A percentile compares a stretch with the other conserved stretches of the same genome.
These are phyloP conservation scores for Hanseniaspora taiwanica DNA, from an alignment of 805 yeast species.

Conservation along the genomic window DNA sequence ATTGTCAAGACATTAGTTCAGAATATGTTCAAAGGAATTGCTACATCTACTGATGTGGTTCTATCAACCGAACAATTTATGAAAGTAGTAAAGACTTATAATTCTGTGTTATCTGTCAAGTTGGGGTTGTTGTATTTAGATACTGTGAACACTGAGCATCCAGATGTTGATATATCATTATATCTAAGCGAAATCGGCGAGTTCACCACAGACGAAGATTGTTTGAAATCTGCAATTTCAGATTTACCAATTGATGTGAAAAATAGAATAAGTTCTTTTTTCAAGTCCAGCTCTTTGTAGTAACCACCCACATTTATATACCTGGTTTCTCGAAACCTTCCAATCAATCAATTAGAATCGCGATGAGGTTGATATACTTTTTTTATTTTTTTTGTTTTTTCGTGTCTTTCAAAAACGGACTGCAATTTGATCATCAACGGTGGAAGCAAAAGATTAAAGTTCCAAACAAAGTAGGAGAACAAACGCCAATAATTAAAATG, in stretches of 20 bases:
- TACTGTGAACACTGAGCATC: not conserved
- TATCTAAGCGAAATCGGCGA: not conserved
- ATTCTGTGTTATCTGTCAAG: not conserved
- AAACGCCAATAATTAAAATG: constrained; percentile 2
- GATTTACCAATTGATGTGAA: no score
- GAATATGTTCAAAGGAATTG: constrained; percentile 7
- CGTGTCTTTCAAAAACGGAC: no score
- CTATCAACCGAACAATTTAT: not conserved
- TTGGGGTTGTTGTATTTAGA: not conserved
- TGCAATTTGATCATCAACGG: no score
- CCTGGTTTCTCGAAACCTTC: no score
- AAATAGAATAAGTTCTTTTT: no score
- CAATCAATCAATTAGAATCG: no score
- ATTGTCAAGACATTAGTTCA: constrained; percentile 32
- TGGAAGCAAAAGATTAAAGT: no score
- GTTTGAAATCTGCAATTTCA: no score
- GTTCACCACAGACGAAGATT: not conserved
- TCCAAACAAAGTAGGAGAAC: not conserved
- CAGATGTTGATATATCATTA: not conserved
- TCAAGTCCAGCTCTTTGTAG: no score
- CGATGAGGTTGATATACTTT: no score
- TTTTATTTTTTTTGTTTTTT: no score
- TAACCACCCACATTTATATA: no score
- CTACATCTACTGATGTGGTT: not conserved
- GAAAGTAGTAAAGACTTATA: not conserved